Evolutionary conservation across 202 grass and related monocot genomes (phyloP).

Genomic region (Setaria italica): DNA sequence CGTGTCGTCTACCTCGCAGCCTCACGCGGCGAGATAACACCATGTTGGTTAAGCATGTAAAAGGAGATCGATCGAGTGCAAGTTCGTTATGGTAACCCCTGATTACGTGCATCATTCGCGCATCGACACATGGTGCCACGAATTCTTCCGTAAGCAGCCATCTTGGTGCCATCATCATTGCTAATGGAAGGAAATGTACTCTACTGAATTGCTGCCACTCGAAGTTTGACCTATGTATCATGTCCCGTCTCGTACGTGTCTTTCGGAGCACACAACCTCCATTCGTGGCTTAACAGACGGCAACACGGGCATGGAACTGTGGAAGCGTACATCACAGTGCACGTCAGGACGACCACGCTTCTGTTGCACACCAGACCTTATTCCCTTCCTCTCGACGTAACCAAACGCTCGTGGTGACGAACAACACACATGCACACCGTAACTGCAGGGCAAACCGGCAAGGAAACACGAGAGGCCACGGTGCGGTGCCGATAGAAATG

Average conservation of each 20-base stretch:
- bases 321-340: background rate
- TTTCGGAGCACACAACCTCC: slow-evolving; percentile 33
- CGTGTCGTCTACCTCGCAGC: background rate
- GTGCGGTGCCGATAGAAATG: background rate
- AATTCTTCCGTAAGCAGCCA: background rate
- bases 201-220: slow-evolving; percentile 2
- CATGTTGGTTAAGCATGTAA: background rate
- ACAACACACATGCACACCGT: no score
- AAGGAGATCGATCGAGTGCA: background rate
- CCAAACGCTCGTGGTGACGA: no score
- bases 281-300: background rate
- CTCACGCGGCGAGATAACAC: background rate
- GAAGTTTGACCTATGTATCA: slow-evolving; percentile 1
- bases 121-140: background rate
- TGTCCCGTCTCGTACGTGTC: slow-evolving; percentile 13
- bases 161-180: background rate
- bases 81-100: background rate
- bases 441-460: background rate
- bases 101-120: background rate
- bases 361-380: background rate
- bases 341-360: slow-evolving; percentile 4
- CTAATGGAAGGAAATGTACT: background rate
- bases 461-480: background rate
- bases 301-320: background rate
- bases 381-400: no score